A percentile compares a stretch with the other conserved stretches of the same genome.
phyloP scores from a whole-genome alignment of 2,329 filamentous ascomycete species.

The Colletotrichum neosansevieriae region DNA sequence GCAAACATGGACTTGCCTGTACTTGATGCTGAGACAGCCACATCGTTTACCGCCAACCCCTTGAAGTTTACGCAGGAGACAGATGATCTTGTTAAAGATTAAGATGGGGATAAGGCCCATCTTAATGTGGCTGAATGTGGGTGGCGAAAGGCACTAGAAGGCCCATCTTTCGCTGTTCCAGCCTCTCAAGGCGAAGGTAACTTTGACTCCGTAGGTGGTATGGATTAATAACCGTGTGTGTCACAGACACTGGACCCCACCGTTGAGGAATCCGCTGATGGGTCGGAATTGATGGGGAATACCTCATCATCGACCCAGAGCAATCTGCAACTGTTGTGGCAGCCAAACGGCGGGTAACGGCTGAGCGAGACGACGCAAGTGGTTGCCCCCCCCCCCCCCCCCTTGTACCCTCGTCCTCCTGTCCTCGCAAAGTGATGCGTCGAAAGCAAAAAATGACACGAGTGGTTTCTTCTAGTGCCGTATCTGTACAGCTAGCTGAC shows the following conservation, averaged over 20 bases:
- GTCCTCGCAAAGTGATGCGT: background rate
- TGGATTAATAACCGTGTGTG: no score
- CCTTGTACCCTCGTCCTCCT: background rate
- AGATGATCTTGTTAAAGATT: slow-evolving; percentile 16
- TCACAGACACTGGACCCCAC: no score
- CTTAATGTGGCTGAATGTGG: no score
- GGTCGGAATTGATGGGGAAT: no score
- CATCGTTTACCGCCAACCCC: slow-evolving; percentile 6
- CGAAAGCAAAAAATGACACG: slow-evolving; percentile 30
- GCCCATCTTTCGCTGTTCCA: background rate
- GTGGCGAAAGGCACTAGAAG: no score
- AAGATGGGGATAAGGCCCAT: background rate
- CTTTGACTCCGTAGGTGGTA: slow-evolving; percentile 1
- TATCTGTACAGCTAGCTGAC: background rate
- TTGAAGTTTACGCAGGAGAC: slow-evolving; percentile 16
- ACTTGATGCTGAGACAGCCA: slow-evolving; percentile 6
- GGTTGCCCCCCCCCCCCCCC: no score
- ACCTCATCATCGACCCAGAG: background rate
- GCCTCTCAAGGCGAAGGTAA: background rate
- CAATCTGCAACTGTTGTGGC: slow-evolving; percentile 26
- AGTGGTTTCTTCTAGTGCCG: slow-evolving; percentile 1
- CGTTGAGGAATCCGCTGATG: no score
- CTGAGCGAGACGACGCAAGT: background rate
- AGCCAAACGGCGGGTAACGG: slow-evolving; percentile 12
- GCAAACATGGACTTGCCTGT: slow-evolving; percentile 35